Conservation (phyloP, 148 eudicot genomes). For the Vaccinium darrowii region DNA sequence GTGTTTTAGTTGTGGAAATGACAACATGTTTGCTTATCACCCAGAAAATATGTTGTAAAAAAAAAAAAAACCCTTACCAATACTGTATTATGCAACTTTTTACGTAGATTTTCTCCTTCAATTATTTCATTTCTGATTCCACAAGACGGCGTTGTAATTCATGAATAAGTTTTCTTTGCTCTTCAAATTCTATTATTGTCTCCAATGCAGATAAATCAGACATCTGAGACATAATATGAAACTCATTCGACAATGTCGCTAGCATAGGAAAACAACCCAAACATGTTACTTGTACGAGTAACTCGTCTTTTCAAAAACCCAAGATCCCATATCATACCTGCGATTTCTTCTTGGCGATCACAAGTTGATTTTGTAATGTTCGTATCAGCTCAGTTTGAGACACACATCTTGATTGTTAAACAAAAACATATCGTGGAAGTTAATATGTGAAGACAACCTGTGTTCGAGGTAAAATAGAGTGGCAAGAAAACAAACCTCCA, state of each 20-base stretch:
- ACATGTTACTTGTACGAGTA: slow-evolving; percentile 2
- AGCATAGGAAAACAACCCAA: neutral
- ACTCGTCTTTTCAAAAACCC: slow-evolving; percentile 13
- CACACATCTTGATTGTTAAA: slow-evolving; percentile 52
- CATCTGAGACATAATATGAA: slow-evolving; percentile 38
- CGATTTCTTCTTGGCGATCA: slow-evolving; percentile 60
- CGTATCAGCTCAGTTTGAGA: slow-evolving; percentile 65
- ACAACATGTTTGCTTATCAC: neutral
- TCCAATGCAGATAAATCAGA: slow-evolving; percentile 67
- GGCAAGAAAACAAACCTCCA: slow-evolving; percentile 55
- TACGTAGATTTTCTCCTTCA: slow-evolving; percentile 88
- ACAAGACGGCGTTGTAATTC: slow-evolving; percentile 68
- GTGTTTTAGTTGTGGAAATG: slow-evolving; percentile 5
- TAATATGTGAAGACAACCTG: neutral
- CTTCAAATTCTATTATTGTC: slow-evolving; percentile 68
- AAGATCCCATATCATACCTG: slow-evolving; percentile 41
- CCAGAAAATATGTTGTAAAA: neutral
- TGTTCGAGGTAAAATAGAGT: neutral
- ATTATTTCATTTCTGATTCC: slow-evolving; percentile 72
- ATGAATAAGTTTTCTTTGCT: slow-evolving; percentile 49
- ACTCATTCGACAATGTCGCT: neutral
- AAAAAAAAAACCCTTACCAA: slow-evolving; percentile 54
- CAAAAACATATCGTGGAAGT: neutral
- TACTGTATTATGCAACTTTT: slow-evolving; percentile 92
- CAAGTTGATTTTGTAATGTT: slow-evolving; percentile 65